These are phyloP conservation scores for Coemansia sp. DNA, from an alignment of 192 early-diverging fungal genomes.

Conservation along the genomic window DNA sequence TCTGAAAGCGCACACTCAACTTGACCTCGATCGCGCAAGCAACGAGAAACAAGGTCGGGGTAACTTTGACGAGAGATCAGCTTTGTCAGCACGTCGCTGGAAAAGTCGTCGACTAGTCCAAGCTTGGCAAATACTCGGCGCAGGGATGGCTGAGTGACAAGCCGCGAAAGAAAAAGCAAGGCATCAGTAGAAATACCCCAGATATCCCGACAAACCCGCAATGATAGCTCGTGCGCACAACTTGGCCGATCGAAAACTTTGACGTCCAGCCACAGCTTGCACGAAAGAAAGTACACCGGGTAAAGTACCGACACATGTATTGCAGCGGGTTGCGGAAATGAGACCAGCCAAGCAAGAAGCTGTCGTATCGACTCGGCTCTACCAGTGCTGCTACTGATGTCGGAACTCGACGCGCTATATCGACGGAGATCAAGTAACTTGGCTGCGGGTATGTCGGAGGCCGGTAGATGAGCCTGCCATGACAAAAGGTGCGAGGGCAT, in stretches of 20 bases:
- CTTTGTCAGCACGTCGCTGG: conserved; percentile 6
- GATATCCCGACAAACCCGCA: conserved; percentile 28
- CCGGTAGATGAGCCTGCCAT: conserved; percentile 27
- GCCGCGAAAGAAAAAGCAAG: conserved; percentile 25
- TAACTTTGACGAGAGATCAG: neutral
- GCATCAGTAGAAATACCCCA: conserved; percentile 35
- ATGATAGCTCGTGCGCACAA: neutral
- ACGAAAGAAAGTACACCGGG: conserved; percentile 32
- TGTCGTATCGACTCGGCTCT: neutral
- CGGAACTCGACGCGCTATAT: neutral
- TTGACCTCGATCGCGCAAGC: neutral
- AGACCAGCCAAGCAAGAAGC: conserved; percentile 11
- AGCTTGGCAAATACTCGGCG: conserved; percentile 15
- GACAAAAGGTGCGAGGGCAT: conserved; percentile 36
- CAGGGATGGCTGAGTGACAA: conserved; percentile 10
- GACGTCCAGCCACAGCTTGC: conserved; percentile 24
- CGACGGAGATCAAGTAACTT: neutral
- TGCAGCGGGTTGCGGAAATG: conserved; percentile 3
- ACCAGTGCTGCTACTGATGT: neutral
- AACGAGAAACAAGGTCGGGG: neutral
- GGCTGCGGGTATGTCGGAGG: neutral
- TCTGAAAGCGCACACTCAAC: neutral
- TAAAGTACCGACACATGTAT: conserved; percentile 13
- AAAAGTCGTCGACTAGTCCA: conserved; percentile 14
- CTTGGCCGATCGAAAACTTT: neutral